Conservation (phyloP, 176 grass and related monocot genomes). For the Triticum monococcum region DNA sequence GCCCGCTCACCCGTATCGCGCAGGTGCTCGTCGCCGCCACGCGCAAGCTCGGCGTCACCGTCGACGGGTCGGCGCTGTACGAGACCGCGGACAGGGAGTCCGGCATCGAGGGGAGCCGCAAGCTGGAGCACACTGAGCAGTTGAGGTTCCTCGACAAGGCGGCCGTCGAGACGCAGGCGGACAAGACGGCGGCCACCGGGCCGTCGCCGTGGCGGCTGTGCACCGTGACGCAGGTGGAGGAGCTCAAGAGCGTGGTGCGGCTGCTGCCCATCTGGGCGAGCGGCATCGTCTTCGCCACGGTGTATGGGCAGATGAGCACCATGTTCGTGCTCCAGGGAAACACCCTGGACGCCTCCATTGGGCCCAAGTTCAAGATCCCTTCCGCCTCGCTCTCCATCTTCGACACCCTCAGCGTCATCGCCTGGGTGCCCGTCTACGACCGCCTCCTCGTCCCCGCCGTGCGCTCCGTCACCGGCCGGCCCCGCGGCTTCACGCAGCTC, state of each 20-base stretch:
- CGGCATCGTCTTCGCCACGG: slow-evolving; percentile 41
- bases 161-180: slow-evolving; percentile 46
- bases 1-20: slow-evolving; percentile 69
- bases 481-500: slow-evolving; percentile 75
- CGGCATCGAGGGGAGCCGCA: slow-evolving; percentile 70
- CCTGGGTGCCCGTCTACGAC: slow-evolving; percentile 84
- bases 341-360: slow-evolving; percentile 37
- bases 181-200: not conserved
- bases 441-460: slow-evolving; percentile 55
- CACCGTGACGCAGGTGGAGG: slow-evolving; percentile 84
- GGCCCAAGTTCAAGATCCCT: slow-evolving; percentile 52
- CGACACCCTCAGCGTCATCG: slow-evolving; percentile 81
- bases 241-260: slow-evolving; percentile 8
- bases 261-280: slow-evolving; percentile 57
- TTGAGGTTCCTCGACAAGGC: slow-evolving; percentile 75
- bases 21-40: slow-evolving; percentile 67
- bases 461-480: slow-evolving; percentile 43
- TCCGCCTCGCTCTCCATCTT: slow-evolving; percentile 73
- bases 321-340: slow-evolving; percentile 51
- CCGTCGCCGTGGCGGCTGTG: slow-evolving; percentile 51
- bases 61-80: slow-evolving; percentile 35
- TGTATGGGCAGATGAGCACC: slow-evolving; percentile 77
- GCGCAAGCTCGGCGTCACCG: slow-evolving; percentile 46
- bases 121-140: slow-evolving; percentile 70
- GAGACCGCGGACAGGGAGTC: slow-evolving; percentile 69